Conservation (phyloP, 176 grass and related monocot genomes). For the Luzula sylvatica region DNA sequence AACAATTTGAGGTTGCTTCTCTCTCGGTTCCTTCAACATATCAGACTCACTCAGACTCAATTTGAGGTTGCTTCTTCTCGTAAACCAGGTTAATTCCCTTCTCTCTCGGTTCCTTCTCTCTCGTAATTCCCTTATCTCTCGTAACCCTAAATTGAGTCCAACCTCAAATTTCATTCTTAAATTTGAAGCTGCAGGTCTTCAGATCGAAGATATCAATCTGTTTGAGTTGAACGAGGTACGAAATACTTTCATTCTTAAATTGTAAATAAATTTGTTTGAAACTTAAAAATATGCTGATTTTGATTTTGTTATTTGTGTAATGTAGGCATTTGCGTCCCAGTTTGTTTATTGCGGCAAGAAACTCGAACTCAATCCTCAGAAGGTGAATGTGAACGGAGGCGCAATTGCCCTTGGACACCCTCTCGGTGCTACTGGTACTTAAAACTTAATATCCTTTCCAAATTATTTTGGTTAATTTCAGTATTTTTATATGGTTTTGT, state of each 20-base stretch:
- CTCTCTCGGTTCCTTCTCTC: background rate
- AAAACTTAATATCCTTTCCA: background rate
- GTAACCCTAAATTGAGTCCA: no score
- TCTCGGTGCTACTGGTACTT: slow-evolving; percentile 92
- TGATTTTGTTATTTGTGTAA: background rate
- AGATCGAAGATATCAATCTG: slow-evolving; percentile 86
- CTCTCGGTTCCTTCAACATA: background rate
- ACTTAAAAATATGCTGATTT: no score
- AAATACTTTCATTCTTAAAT: no score
- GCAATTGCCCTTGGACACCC: slow-evolving; percentile 89
- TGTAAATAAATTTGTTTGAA: no score
- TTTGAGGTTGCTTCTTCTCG: background rate
- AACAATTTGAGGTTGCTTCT: no score
- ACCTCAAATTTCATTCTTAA: no score
- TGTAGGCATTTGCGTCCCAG: slow-evolving; percentile 87
- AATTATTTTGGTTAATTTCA: no score
- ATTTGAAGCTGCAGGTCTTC: slow-evolving; percentile 85
- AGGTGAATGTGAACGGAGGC: slow-evolving; percentile 95
- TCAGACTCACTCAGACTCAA: background rate
- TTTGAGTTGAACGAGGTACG: slow-evolving; percentile 93
- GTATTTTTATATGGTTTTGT: no score
- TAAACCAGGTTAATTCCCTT: background rate
- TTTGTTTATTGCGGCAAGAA: slow-evolving; percentile 85
- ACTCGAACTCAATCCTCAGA: slow-evolving; percentile 58
- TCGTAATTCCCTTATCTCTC: no score